Conservation (phyloP, 2,329 filamentous ascomycete species). For the Colletotrichum tropicale region DNA sequence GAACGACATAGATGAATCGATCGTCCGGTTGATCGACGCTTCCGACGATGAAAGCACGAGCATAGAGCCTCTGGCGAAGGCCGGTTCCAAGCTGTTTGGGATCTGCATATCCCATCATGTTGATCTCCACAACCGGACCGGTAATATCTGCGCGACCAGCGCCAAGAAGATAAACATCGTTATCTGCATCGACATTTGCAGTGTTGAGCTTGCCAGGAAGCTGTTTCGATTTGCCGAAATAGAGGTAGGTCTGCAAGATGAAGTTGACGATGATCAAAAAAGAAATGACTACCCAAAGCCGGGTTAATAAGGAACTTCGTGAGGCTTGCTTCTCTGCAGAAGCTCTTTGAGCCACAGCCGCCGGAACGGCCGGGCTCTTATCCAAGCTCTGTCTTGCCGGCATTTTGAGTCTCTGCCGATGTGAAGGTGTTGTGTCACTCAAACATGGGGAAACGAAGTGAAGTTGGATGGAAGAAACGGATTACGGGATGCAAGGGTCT, state of each 20-base stretch:
- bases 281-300: background rate
- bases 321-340: background rate
- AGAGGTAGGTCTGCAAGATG: background rate
- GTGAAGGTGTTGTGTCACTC: background rate
- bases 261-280: background rate
- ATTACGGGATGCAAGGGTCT: background rate
- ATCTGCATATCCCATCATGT: constrained; percentile 88
- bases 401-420: background rate
- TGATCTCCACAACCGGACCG: constrained; percentile 84
- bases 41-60: constrained; percentile 85
- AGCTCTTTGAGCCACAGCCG: background rate
- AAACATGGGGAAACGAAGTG: constrained; percentile 2
- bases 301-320: constrained; percentile 8
- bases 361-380: constrained; percentile 6
- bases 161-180: constrained; percentile 52
- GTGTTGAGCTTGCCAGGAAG: background rate
- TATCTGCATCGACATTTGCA: background rate
- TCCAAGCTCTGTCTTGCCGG: constrained; percentile 3
- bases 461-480: background rate
- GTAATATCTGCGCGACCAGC: constrained; percentile 61
- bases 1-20: constrained; percentile 82
- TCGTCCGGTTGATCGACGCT: constrained; percentile 67
- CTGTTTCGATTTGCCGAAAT: background rate
- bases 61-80: constrained; percentile 83
- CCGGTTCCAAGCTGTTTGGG: constrained; percentile 80